phyloP scores from a whole-genome alignment of 768 basidiomycete species.

The Obba rivulosa region DNA sequence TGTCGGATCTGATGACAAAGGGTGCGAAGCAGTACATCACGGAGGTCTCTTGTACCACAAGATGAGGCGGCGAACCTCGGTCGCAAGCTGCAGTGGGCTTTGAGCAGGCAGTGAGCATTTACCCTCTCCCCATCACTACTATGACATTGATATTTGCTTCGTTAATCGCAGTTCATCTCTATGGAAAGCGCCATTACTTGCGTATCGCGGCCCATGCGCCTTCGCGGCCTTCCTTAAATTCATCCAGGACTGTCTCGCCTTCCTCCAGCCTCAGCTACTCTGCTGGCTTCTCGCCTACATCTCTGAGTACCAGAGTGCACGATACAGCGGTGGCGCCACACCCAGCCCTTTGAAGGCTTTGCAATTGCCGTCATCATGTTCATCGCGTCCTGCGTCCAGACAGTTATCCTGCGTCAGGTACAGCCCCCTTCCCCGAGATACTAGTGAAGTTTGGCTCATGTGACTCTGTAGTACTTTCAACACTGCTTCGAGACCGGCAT shows the following conservation, averaged over 20 bases:
- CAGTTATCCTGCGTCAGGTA: constrained; percentile 76
- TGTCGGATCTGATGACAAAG: constrained; percentile 73
- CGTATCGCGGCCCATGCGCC: constrained; percentile 76
- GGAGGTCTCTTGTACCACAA: constrained; percentile 56
- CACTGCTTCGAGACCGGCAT: constrained; percentile 80
- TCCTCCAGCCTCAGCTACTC: constrained; percentile 84
- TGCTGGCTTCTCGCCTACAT: constrained; percentile 79
- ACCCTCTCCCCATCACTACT: neutral
- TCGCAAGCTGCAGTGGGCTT: constrained; percentile 48
- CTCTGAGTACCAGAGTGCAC: constrained; percentile 59
- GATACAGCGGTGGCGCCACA: constrained; percentile 19
- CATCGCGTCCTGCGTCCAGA: constrained; percentile 69
- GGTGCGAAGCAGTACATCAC: constrained; percentile 64
- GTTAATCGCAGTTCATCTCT: constrained; percentile 44
- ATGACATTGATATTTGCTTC: neutral
- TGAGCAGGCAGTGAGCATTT: constrained; percentile 57
- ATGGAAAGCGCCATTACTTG: constrained; percentile 65
- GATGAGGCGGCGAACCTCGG: constrained; percentile 74
- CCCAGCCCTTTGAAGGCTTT: constrained; percentile 62
- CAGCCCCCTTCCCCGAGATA: too few species aligned
- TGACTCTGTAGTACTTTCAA: constrained; percentile 71
- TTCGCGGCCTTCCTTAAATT: constrained; percentile 63
- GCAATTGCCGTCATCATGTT: constrained; percentile 79
- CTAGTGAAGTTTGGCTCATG: too few species aligned
- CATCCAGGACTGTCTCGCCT: constrained; percentile 75